These are phyloP conservation scores for Hyphodiscus sp. DNA, from an alignment of 2,329 filamentous ascomycete species.

Conservation along the genomic window DNA sequence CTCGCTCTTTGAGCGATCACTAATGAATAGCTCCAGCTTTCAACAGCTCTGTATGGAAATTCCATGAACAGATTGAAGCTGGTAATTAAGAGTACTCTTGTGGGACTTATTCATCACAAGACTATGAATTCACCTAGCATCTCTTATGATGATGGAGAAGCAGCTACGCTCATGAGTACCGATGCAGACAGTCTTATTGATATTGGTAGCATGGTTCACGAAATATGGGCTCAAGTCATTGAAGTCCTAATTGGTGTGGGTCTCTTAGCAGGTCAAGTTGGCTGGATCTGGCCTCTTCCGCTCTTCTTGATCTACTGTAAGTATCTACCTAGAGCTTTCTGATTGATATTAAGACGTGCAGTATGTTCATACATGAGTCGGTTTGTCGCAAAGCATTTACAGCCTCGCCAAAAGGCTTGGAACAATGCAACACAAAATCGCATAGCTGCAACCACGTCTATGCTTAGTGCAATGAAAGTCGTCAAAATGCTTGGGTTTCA, in stretches of 20 bases:
- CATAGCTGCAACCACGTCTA: constrained; percentile 31
- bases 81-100: constrained; percentile 31
- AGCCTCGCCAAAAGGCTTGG: constrained; percentile 34
- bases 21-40: constrained; percentile 23
- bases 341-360: constrained; percentile 12
- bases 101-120: constrained; percentile 33
- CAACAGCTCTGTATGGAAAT: constrained; percentile 29
- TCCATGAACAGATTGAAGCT: constrained; percentile 29
- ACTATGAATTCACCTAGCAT: constrained; percentile 23
- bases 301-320: constrained; percentile 36
- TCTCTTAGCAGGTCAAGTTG: constrained; percentile 35
- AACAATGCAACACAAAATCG: constrained; percentile 36
- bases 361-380: constrained; percentile 38
- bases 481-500: constrained; percentile 34
- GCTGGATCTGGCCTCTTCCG: constrained; percentile 38
- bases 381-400: constrained; percentile 34
- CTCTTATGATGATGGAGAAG: constrained; percentile 29
- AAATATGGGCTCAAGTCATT: constrained; percentile 36
- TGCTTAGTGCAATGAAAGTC: constrained; percentile 33
- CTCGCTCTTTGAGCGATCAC: not conserved
- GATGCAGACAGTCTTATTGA: constrained; percentile 33
- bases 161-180: constrained; percentile 36
- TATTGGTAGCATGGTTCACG: constrained; percentile 34
- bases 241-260: constrained; percentile 36
- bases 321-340: constrained; percentile 10